phyloP scores from a whole-genome alignment of 1,284 basidiomycete species.

The Leccinum huronense region DNA sequence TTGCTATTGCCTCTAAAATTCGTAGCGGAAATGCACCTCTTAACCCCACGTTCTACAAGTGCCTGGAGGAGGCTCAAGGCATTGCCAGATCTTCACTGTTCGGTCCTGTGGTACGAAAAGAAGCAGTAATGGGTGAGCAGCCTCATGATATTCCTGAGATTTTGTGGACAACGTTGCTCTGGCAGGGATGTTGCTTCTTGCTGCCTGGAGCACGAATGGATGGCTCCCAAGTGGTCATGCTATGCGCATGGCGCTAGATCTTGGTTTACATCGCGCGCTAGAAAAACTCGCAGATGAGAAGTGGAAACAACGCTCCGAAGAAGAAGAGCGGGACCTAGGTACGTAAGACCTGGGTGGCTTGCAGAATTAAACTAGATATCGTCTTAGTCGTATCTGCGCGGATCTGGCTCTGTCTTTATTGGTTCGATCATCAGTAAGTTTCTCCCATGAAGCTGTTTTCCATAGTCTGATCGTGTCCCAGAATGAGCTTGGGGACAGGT shows the following conservation, averaged over 20 bases:
- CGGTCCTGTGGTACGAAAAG: conserved; percentile 88
- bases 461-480: conserved; percentile 36
- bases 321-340: conserved; percentile 87
- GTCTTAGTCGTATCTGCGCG: conserved; percentile 80
- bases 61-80: conserved; percentile 90
- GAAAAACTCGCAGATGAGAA: conserved; percentile 83
- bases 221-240: conserved; percentile 93
- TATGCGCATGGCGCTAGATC: conserved; percentile 91
- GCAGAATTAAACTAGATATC: conserved; percentile 11
- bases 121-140: conserved; percentile 81
- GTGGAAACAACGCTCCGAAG: conserved; percentile 67
- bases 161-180: conserved; percentile 10
- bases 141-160: conserved; percentile 5
- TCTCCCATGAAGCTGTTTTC: conserved; percentile 8
- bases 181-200: conserved; percentile 83
- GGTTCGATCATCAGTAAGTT: conserved; percentile 86
- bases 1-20: conserved; percentile 89
- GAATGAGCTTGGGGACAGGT: conserved; percentile 88
- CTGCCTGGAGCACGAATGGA: conserved; percentile 91
- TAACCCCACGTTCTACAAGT: conserved; percentile 82
- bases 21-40: conserved; percentile 85
- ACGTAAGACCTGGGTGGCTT: conserved; percentile 24
- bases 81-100: conserved; percentile 91
- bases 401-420: conserved; percentile 92
- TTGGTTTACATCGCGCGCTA: conserved; percentile 85